phyloP scores from a whole-genome alignment of 345 rosid species.

The Pugionium dolabratum region DNA sequence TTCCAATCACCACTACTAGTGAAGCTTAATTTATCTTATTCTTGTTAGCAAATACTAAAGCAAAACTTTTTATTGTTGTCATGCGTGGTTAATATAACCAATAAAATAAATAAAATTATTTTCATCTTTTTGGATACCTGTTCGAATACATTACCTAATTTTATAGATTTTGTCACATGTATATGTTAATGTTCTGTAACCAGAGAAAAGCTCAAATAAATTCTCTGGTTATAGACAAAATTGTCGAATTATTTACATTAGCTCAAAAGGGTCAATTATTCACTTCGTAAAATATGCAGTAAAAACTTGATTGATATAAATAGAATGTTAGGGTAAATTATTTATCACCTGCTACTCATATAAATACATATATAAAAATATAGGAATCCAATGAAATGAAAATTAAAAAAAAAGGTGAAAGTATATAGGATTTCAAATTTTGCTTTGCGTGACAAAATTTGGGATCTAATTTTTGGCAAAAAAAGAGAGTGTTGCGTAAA shows the following conservation, averaged over 20 bases:
- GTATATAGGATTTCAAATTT: constrained; percentile 24
- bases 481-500: constrained; percentile 44
- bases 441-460: constrained; percentile 32
- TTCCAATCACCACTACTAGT: constrained; percentile 5
- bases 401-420: constrained; percentile 18
- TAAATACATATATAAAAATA: not conserved
- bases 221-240: not conserved
- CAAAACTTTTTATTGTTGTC: not conserved
- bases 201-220: too few relatives aligned
- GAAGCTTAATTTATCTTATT: not conserved
- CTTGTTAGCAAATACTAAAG: not conserved
- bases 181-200: too few relatives aligned
- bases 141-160: too few relatives aligned
- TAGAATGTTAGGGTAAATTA: not conserved
- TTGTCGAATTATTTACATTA: not conserved
- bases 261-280: constrained; percentile 7
- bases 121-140: too few relatives aligned
- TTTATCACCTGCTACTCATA: not conserved
- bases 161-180: too few relatives aligned
- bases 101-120: too few relatives aligned
- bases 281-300: constrained; percentile 2
- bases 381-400: constrained; percentile 27
- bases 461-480: constrained; percentile 30
- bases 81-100: not conserved
- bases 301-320: constrained; percentile 7